Evolutionary conservation across 2,329 filamentous ascomycete genomes (phyloP), one percentile per base, ranked within the genome.

Genomic region (Xylariaceae sp.): DNA sequence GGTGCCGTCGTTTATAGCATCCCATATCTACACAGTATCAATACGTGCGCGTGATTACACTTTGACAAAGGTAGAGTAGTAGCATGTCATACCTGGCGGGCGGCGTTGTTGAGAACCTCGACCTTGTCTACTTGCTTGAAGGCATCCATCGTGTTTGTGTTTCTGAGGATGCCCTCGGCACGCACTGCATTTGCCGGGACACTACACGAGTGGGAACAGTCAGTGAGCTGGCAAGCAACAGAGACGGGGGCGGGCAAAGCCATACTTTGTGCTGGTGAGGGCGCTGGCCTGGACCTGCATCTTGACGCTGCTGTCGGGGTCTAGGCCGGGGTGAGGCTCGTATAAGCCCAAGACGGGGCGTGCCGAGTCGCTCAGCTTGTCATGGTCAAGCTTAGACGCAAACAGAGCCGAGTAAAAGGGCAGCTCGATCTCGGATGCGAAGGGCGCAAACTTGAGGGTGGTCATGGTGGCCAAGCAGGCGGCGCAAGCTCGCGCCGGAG

Each of bases 391-490:
- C 74, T 99, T 99, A 60, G 88, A 88, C 6, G 87, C 84, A 54
- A 95, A 94, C n/a, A 99, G 82, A 5, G 90, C 87, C 42, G 89
- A 88, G 69, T 97, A 99, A 73, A 99, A 99, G 42, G 91, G 90
- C 41, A 97, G 80, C 69, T 99, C 94, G 66, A 97, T 91, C 73
- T 97, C 90, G 45, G 93, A 96, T 39, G 87, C 83, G 77, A 96
- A 97, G 1, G 93, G 87, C 55, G 90, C 90, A 72, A 92, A 99
- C 75, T 82, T 80, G 47, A 83, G 70, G 31, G 72, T 63, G 47
- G 81, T 64, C 74, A 67, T 67, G 31, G 43, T 47, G 54, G 40
- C 55, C 48, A 34, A 28, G 22, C 22, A 28, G 22, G 22, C 22
- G 22, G 22, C 22, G 22, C 22, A 28, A 28, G 22, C 22, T 28